Percentiles rank a stretch among this genome's conserved stretches.
Conservation (phyloP, 805 yeast genomes). For the Debaryomyces hansenii region DNA sequence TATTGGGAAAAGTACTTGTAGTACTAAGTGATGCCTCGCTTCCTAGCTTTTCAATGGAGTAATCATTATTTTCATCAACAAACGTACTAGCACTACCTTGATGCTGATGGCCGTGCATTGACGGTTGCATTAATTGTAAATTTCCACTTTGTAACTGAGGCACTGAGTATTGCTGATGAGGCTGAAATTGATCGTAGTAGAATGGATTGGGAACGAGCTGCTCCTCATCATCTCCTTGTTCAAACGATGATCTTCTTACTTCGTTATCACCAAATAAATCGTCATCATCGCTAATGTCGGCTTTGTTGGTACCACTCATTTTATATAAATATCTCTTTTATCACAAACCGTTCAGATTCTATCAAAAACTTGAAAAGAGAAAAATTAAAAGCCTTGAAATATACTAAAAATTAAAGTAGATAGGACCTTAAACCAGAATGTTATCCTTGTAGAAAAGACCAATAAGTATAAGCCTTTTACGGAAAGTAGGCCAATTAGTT, state of each 20-base stretch:
- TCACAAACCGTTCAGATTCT: too few species aligned
- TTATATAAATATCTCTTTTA: not conserved
- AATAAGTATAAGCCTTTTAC: not conserved
- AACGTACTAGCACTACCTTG: constrained; percentile 18
- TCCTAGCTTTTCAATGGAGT: constrained; percentile 1
- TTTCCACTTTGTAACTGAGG: not conserved
- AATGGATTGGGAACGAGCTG: not conserved
- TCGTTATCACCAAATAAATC: constrained; percentile 7
- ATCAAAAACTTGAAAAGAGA: not conserved
- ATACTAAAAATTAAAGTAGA: too few species aligned
- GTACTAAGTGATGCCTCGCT: not conserved
- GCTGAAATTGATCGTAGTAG: not conserved
- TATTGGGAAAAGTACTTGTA: constrained; percentile 3
- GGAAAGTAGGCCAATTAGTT: too few species aligned
- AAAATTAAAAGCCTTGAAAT: not conserved
- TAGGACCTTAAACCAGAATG: not conserved
- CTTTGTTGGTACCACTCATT: not conserved
- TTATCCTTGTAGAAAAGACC: not conserved
- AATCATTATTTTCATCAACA: constrained; percentile 16
- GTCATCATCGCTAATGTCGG: constrained; percentile 6
- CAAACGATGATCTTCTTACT: not conserved
- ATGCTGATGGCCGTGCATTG: constrained; percentile 4
- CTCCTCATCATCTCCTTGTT: not conserved
- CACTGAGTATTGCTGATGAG: not conserved
- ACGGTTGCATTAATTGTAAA: not conserved